Evolutionary conservation across 805 yeast genomes (phyloP), one percentile per base, ranked within the genome.

Genomic region (Candida dajiaensis): DNA sequence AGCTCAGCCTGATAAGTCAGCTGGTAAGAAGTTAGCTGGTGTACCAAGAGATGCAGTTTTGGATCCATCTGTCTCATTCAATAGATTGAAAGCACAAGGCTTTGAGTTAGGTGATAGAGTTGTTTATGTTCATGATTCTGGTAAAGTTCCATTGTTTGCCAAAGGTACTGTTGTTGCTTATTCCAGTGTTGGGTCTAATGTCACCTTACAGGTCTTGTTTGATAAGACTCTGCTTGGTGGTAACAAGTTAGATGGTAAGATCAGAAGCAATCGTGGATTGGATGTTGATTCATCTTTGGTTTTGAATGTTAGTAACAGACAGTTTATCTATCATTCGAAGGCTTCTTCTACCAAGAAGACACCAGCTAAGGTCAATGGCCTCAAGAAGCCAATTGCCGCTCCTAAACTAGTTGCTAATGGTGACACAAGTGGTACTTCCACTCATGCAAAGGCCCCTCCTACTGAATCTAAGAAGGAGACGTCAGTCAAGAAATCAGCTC

Each of bases 91-190:
- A 46, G 73, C 75, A 37, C 99, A 94, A 69, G 68, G 73, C 40
- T 94, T 94, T 62, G 74, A 77, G 25, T 72, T 94, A 20, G 99
- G 99, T 57, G 97, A 94, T 60, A 78, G 99, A 50, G 88, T 94
- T 26, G 76, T 86, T 21, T 89, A 87, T 54, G 85, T 89, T 20
- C 84, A 85, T 56, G 86, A 83, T 56, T 80, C 86, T 21, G 98
- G 98, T 43, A 89, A 87, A 59, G 96, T 90, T 15, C 96, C 97
- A 23, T 67, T 83, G 47, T 89, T 85, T 61, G 76, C 87, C 22
- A 85, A 85, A 58, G 99, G 99, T 63, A 89, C 97, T 1, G 95
- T 94, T 45, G 84, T 87, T 42, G 83, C 85, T 9, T 88, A 87
- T 38, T 74, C 79, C 31, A 78, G 81, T 54, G 73, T 79, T 31